Conservation (phyloP, 2,329 filamentous ascomycete genomes). For the Malbranchea cinnamomea region DNA sequence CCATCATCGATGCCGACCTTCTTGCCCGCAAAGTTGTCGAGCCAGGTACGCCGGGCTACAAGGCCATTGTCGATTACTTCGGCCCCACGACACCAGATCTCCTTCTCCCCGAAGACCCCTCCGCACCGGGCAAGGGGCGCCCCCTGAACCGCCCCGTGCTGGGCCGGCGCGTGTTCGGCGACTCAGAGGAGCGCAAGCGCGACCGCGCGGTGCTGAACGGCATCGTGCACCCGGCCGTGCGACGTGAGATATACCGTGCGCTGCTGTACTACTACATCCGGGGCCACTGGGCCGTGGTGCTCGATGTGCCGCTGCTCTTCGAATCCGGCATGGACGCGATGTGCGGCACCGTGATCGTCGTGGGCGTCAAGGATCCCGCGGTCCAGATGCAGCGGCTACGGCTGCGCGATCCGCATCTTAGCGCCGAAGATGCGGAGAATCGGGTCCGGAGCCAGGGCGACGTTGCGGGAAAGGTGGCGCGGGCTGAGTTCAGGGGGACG, state of each 20-base stretch:
- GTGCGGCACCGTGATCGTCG: conserved; percentile 74
- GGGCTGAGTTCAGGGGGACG: conserved; percentile 47
- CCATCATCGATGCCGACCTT: conserved; percentile 86
- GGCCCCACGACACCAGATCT: conserved; percentile 71
- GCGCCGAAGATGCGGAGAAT: conserved; percentile 73
- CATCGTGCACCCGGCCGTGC: conserved; percentile 86
- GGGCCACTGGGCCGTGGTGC: conserved; percentile 75
- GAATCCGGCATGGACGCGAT: conserved; percentile 75
- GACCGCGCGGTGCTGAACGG: conserved; percentile 69
- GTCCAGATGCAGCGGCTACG: conserved; percentile 71
- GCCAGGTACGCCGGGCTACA: conserved; percentile 73
- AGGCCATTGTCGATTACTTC: conserved; percentile 69
- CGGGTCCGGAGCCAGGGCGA: conserved; percentile 76
- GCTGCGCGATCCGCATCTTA: conserved; percentile 62
- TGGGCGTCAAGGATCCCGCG: conserved; percentile 63
- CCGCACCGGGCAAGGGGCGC: conserved; percentile 27
- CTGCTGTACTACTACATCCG: conserved; percentile 58
- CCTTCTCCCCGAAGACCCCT: conserved; percentile 46
- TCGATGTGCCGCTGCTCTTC: conserved; percentile 85
- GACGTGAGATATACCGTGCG: conserved; percentile 62
- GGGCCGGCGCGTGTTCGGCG: conserved; percentile 73
- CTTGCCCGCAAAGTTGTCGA: conserved; percentile 88
- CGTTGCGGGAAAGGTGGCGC: conserved; percentile 65
- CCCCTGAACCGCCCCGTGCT: conserved; percentile 77
- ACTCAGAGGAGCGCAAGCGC: conserved; percentile 50